These are phyloP conservation scores for Annulohypoxylon moriforme DNA, from an alignment of 495 filamentous ascomycete genomes.

Conservation along the genomic window DNA sequence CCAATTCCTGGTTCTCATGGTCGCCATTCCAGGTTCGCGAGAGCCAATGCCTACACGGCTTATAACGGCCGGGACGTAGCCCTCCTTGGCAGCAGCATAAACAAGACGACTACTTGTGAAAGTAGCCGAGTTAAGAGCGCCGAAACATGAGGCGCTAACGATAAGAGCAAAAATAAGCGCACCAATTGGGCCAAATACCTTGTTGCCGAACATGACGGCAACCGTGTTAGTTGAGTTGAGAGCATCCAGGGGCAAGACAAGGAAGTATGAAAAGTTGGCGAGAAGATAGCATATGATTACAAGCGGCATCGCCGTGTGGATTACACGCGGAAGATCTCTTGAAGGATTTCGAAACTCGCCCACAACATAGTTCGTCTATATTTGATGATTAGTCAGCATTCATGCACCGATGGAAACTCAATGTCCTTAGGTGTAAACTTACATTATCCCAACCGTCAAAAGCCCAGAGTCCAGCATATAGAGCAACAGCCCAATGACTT, in stretches of 20 bases:
- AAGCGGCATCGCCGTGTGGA: conserved; percentile 95
- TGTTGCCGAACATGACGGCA: conserved; percentile 90
- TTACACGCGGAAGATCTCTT: conserved; percentile 91
- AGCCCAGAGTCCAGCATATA: conserved; percentile 97
- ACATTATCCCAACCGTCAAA: conserved; percentile 99
- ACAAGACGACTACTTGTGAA: conserved; percentile 93
- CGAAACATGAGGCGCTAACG: conserved; percentile 88
- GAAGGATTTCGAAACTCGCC: conserved; percentile 94
- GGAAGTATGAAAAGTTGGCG: conserved; percentile 92
- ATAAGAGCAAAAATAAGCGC: conserved; percentile 88
- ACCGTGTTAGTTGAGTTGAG: conserved; percentile 92
- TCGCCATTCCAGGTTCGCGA: conserved; percentile 49
- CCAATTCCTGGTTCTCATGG: conserved; percentile 69
- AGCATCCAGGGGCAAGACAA: conserved; percentile 83
- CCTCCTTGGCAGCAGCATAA: conserved; percentile 95
- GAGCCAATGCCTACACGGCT: conserved; percentile 81
- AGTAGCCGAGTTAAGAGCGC: conserved; percentile 91
- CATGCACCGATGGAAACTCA: neutral
- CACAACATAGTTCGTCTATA: conserved; percentile 93
- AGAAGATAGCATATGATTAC: conserved; percentile 91
- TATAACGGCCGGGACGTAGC: conserved; percentile 87
- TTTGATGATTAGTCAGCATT: conserved; percentile 27
- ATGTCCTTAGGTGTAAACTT: conserved; percentile 50
- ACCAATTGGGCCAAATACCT: conserved; percentile 87
- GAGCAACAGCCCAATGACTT: conserved; percentile 86